Base-by-base conservation (phyloP, 2,329 filamentous ascomycete species). In the Cytospora leucostoma region DNA sequence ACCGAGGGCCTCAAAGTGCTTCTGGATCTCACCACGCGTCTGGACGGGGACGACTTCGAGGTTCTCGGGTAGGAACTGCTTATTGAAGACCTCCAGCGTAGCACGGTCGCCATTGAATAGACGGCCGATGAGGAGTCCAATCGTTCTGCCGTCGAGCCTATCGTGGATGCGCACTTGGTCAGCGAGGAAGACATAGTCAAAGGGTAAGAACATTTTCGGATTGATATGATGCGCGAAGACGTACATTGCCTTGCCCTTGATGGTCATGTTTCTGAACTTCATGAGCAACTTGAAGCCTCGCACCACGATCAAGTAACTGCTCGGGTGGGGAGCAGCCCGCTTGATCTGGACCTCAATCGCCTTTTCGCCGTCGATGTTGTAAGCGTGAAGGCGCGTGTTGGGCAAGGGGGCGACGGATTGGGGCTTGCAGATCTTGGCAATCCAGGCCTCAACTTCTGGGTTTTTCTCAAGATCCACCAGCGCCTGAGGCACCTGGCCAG, bases 51-150 rank as follows among this genome's bases (percentile, higher is more conserved):
- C 35, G 19, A 64, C 56, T 4, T 21, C 6, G 19, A 61, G 34
- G 2, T 40, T 19, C 7, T 27, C 0, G 7, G 59, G 54, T 12
- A 65, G 40, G 55, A 62, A 65, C 21, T 50, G 34, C 4, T 17
- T n/a, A 54, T 57, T 61, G 27, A 57, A 62, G 2, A 62, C 17
- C 10, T 35, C 4, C 17, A 56, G 52, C n/a, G 54, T 32, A 6
- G 27, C 17, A 15, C 17, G 4, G 15, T 58, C 51, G 13, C 50
- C 55, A 10, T 53, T 17, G 38, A 65, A 62, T 1, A 65, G 49
- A 3, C 63, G 53, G n/a, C 59, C 55, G 21, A 62, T 37, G 54
- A 53, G 5, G 21, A 27, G n/a, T 15, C 51, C 59, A 19, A 61
- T 17, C 12, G 44, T 21, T 3, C n/a, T 50, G 11, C 51, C 51